Percentiles rank a stretch among this genome's conserved stretches.
phyloP scores from a whole-genome alignment of 1,139 yeast species.

The Scheffersomyces parashehatae region DNA sequence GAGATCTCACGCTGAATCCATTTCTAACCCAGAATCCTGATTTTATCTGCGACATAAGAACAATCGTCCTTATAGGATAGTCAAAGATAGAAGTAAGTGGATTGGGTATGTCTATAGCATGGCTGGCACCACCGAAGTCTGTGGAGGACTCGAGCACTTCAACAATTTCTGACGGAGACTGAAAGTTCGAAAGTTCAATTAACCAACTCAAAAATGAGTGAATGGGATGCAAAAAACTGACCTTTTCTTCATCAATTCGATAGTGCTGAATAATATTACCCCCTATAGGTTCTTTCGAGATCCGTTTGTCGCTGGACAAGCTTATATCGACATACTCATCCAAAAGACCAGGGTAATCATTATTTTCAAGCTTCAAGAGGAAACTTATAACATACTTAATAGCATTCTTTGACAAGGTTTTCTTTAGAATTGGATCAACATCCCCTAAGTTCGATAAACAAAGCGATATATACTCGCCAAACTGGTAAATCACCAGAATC shows the following conservation, averaged over 20 bases:
- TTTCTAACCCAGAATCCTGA: conserved; percentile 64
- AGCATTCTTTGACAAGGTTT: conserved; percentile 26
- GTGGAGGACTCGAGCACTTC: conserved; percentile 12
- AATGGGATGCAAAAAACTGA: conserved; percentile 79
- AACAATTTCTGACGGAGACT: conserved; percentile 22
- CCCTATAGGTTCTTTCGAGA: conserved; percentile 23
- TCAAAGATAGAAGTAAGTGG: conserved; percentile 53
- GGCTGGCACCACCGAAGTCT: background rate
- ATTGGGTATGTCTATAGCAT: conserved; percentile 16
- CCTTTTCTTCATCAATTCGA: conserved; percentile 40
- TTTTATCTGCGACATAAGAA: conserved; percentile 55
- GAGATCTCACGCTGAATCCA: conserved; percentile 70
- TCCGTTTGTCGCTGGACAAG: conserved; percentile 13
- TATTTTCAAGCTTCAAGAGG: conserved; percentile 31
- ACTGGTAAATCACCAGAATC: conserved; percentile 66
- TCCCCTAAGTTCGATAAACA: conserved; percentile 37
- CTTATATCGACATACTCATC: conserved; percentile 34
- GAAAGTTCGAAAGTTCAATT: conserved; percentile 52
- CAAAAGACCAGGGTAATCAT: conserved; percentile 27
- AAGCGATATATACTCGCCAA: conserved; percentile 59
- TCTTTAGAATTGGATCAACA: conserved; percentile 14
- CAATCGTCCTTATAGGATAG: conserved; percentile 73
- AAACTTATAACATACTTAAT: conserved; percentile 33
- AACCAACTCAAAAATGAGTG: conserved; percentile 75
- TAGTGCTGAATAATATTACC: conserved; percentile 24